A percentile compares a stretch with the other conserved stretches of the same genome.
phyloP scores from a whole-genome alignment of 345 rosid species.

The Hibiscus syriacus region DNA sequence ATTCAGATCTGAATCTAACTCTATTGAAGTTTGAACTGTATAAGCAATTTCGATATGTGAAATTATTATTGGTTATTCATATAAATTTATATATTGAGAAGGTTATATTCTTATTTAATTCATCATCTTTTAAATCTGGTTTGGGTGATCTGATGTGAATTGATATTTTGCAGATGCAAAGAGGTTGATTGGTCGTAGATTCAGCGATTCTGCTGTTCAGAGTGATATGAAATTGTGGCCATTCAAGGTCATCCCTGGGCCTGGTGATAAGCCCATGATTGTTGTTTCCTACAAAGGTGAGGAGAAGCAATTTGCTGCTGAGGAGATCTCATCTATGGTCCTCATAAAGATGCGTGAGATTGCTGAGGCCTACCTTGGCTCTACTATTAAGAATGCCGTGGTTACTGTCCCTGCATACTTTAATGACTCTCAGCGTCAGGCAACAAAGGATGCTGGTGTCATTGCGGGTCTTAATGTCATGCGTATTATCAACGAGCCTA shows the following conservation, averaged over 20 bases:
- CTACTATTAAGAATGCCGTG: slow-evolving; percentile 53
- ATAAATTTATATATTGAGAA: too few species aligned
- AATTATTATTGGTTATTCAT: not conserved
- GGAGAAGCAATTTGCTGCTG: slow-evolving; percentile 63
- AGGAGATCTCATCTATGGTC: slow-evolving; percentile 75
- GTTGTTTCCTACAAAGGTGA: slow-evolving; percentile 61
- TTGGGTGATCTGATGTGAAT: not conserved
- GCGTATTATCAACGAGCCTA: slow-evolving; percentile 73
- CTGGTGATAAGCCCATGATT: slow-evolving; percentile 73
- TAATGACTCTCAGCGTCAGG: slow-evolving; percentile 79
- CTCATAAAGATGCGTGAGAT: slow-evolving; percentile 79
- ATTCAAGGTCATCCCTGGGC: slow-evolving; percentile 59
- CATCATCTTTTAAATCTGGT: not conserved
- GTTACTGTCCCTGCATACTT: slow-evolving; percentile 75
- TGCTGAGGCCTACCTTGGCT: slow-evolving; percentile 75
- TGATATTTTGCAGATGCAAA: slow-evolving; percentile 49
- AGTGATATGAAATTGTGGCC: slow-evolving; percentile 75
- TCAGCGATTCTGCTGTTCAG: slow-evolving; percentile 50
- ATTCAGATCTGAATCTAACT: not conserved
- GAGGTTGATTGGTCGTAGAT: slow-evolving; percentile 70
- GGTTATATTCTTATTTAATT: too few species aligned
- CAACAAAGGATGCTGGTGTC: slow-evolving; percentile 74
- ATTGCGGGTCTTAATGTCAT: slow-evolving; percentile 69
- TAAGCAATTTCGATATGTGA: not conserved
- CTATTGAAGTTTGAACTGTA: too few species aligned